A percentile compares a stretch with the other conserved stretches of the same genome.
phyloP scores from a whole-genome alignment of 1,284 basidiomycete species.

The Leucoagaricus sp. region DNA sequence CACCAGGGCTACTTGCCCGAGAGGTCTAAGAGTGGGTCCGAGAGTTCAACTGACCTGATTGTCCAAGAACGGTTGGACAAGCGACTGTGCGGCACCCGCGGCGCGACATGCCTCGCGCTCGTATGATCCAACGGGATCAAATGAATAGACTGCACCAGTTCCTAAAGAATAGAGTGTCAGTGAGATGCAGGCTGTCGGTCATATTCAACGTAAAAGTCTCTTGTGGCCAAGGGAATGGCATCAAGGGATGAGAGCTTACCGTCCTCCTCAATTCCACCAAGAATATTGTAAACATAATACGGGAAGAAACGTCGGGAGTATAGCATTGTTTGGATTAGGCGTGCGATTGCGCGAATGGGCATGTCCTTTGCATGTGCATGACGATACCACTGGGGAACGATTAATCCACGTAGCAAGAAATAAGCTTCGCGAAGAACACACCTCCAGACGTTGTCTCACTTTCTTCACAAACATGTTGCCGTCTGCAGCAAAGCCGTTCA shows the following conservation, averaged over 20 bases:
- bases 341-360: slow-evolving; percentile 88
- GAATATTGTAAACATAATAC: slow-evolving; percentile 94
- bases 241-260: slow-evolving; percentile 54
- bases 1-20: background rate
- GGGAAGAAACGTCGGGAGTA: slow-evolving; percentile 95
- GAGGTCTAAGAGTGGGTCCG: slow-evolving; percentile 10
- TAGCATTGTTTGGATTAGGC: slow-evolving; percentile 95
- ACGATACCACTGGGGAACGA: slow-evolving; percentile 78
- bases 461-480: slow-evolving; percentile 96
- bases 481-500: slow-evolving; percentile 95
- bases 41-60: slow-evolving; percentile 73
- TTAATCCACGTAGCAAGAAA: slow-evolving; percentile 8
- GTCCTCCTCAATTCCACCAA: slow-evolving; percentile 92
- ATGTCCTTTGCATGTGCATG: slow-evolving; percentile 94
- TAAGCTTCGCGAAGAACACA: slow-evolving; percentile 34
- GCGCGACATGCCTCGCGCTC: slow-evolving; percentile 94
- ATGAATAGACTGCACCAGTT: slow-evolving; percentile 93
- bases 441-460: slow-evolving; percentile 91
- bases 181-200: background rate
- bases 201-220: background rate
- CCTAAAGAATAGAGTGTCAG: slow-evolving; percentile 47
- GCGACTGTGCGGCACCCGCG: slow-evolving; percentile 86
- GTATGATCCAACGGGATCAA: slow-evolving; percentile 95
- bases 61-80: slow-evolving; percentile 95
- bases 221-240: slow-evolving; percentile 8